Evolutionary conservation across 2,329 filamentous ascomycete genomes (phyloP).

Genomic region (Calonectria pseudoreteaudii): DNA sequence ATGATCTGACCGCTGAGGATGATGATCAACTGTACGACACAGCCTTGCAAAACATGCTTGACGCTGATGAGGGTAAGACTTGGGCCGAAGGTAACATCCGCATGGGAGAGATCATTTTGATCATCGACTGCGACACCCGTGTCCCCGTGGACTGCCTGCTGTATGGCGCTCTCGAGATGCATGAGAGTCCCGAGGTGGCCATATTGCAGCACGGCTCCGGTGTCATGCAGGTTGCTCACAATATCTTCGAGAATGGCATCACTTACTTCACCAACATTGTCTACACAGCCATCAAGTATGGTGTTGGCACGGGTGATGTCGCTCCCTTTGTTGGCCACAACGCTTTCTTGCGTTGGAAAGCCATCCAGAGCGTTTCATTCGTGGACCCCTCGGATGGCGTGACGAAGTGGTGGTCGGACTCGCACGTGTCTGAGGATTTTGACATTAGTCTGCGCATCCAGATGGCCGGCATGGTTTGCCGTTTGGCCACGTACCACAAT

Average conservation of each 20-base stretch:
- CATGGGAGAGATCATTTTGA: constrained; percentile 68
- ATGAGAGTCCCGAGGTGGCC: constrained; percentile 74
- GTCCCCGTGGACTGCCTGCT: constrained; percentile 73
- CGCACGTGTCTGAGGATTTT: constrained; percentile 82
- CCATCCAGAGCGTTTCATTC: constrained; percentile 40
- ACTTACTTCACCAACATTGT: constrained; percentile 85
- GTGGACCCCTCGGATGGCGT: constrained; percentile 56
- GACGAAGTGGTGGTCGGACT: constrained; percentile 80
- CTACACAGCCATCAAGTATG: constrained; percentile 78
- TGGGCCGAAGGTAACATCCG: constrained; percentile 70
- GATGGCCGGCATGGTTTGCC: constrained; percentile 74
- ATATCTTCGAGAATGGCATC: constrained; percentile 79
- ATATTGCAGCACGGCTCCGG: constrained; percentile 80
- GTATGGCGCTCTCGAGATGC: constrained; percentile 79
- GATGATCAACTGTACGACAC: constrained; percentile 58
- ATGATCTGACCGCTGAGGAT: constrained; percentile 59
- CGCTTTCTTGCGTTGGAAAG: constrained; percentile 76
- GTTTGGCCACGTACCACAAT: constrained; percentile 75
- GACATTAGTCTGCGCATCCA: constrained; percentile 81
- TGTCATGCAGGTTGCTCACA: constrained; percentile 80
- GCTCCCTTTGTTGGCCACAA: constrained; percentile 85
- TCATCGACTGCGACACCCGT: constrained; percentile 77
- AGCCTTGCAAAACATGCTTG: constrained; percentile 58
- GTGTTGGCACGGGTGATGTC: constrained; percentile 77
- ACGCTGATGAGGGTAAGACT: constrained; percentile 62